Evolutionary conservation across 2,329 filamentous ascomycete species (phyloP).

Genomic region (Niveomyces coronatus): DNA sequence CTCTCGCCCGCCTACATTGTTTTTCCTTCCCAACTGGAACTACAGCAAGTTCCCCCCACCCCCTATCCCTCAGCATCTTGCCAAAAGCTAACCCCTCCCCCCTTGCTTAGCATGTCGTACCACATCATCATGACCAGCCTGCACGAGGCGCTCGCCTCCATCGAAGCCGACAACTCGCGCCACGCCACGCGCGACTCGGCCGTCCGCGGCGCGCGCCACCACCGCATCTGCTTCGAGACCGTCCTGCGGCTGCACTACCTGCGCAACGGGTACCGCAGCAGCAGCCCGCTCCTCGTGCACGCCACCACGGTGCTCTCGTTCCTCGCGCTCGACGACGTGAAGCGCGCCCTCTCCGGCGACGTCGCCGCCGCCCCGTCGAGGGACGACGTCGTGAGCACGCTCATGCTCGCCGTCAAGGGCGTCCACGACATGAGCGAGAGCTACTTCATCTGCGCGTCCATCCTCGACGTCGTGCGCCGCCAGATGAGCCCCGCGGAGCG

Average conservation of each 20-base stretch:
- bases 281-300: too few relatives aligned
- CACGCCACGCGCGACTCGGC: too few relatives aligned
- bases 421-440: too few relatives aligned
- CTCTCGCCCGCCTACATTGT: constrained; percentile 17
- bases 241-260: constrained; percentile 24
- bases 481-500: background rate
- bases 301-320: too few relatives aligned
- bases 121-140: constrained; percentile 7
- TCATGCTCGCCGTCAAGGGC: too few relatives aligned
- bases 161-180: background rate
- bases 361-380: too few relatives aligned
- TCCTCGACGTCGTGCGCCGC: background rate
- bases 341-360: too few relatives aligned
- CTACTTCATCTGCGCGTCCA: too few relatives aligned
- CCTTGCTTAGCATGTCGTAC: background rate
- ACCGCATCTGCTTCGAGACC: constrained; percentile 21
- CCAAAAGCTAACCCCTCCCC: background rate
- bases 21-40: constrained; percentile 20
- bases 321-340: too few relatives aligned
- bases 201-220: constrained; percentile 14
- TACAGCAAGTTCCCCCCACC: constrained; percentile 18
- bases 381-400: too few relatives aligned
- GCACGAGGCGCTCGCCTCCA: background rate
- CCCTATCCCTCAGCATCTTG: background rate
- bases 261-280: constrained; percentile 23